Evolutionary conservation across 352 stramenopile genomes (phyloP).

Genomic region (Achlya hypogyna): DNA sequence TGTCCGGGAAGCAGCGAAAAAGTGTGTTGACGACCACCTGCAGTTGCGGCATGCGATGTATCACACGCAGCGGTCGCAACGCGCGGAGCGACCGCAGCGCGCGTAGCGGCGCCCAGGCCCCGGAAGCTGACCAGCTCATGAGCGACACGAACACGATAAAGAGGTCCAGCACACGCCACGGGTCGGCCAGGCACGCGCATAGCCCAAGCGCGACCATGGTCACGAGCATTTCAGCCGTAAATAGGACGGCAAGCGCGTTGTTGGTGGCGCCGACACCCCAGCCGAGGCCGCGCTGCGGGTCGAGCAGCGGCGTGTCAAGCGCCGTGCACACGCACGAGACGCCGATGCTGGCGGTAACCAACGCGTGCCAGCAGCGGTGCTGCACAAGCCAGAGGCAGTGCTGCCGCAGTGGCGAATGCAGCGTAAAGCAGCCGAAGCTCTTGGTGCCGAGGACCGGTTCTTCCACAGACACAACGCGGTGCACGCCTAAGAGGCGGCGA

Average conservation of each 20-base stretch:
- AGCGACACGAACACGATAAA: conserved; percentile 81
- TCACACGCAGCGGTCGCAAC: conserved; percentile 86
- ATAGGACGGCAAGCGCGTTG: conserved; percentile 67
- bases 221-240: conserved; percentile 81
- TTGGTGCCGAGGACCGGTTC: background rate
- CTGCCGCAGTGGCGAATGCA: conserved; percentile 23
- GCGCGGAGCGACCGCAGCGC: conserved; percentile 78
- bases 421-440: conserved; percentile 1
- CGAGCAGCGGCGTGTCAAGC: conserved; percentile 72
- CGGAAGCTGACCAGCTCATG: conserved; percentile 26
- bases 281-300: conserved; percentile 38
- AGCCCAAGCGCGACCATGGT: conserved; percentile 85
- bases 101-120: conserved; percentile 56
- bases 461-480: background rate
- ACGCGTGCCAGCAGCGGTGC: conserved; percentile 28
- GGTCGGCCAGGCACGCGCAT: conserved; percentile 68
- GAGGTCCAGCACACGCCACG: conserved; percentile 87
- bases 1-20: conserved; percentile 80
- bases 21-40: conserved; percentile 88
- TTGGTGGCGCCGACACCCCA: conserved; percentile 53
- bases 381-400: conserved; percentile 21
- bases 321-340: conserved; percentile 75
- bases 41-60: conserved; percentile 74
- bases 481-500: background rate
- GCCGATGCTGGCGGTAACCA: conserved; percentile 33